These are phyloP conservation scores for Mucor irregularis DNA, from an alignment of 371 early-diverging fungal genomes.

Conservation along the genomic window DNA sequence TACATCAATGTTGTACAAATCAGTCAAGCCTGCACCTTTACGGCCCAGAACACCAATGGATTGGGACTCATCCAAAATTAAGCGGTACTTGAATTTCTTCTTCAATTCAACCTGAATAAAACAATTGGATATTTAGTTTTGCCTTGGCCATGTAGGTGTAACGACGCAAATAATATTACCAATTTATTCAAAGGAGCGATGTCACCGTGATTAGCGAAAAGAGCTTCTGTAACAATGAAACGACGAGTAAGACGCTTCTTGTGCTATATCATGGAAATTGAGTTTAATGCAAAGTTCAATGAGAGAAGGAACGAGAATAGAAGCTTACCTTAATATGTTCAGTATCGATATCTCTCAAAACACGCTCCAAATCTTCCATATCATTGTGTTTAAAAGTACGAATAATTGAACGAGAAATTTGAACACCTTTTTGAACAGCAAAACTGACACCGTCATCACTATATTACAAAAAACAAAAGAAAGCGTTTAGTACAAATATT, in stretches of 20 bases:
- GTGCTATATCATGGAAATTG: slow-evolving; percentile 21
- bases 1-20: slow-evolving; percentile 73
- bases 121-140: not conserved
- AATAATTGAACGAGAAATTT: slow-evolving; percentile 87
- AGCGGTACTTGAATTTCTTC: slow-evolving; percentile 94
- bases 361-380: slow-evolving; percentile 87
- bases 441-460: slow-evolving; percentile 90
- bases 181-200: slow-evolving; percentile 86
- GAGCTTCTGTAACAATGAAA: slow-evolving; percentile 96
- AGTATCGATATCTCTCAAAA: slow-evolving; percentile 74
- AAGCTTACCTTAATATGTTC: slow-evolving; percentile 44
- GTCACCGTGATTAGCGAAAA: slow-evolving; percentile 93
- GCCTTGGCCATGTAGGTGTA: not conserved
- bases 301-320: not conserved
- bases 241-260: slow-evolving; percentile 86
- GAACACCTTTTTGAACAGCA: slow-evolving; percentile 90
- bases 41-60: slow-evolving; percentile 94
- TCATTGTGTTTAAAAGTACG: slow-evolving; percentile 96
- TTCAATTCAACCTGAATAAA: slow-evolving; percentile 73
- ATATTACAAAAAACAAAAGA: slow-evolving; percentile 2
- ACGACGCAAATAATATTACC: slow-evolving; percentile 28
- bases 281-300: not conserved
- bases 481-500: not conserved
- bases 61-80: slow-evolving; percentile 96
- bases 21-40: slow-evolving; percentile 90